Conservation (phyloP, 768 basidiomycete genomes). For the Lentinula guzmanii region DNA sequence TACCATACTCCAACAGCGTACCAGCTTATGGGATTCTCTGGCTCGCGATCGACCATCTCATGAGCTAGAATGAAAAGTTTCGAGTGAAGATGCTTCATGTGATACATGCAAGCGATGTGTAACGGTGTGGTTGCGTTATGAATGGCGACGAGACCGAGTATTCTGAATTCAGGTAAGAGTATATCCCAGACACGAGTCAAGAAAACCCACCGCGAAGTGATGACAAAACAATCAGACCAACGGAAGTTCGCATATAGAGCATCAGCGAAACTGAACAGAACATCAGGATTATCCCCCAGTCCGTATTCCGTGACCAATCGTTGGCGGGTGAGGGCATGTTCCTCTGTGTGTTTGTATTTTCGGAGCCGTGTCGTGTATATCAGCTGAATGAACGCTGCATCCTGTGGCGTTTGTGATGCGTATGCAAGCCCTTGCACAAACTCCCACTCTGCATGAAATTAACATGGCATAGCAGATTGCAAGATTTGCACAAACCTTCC, state of each 20-base stretch:
- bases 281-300: conserved; percentile 88
- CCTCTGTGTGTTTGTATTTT: conserved; percentile 80
- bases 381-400: conserved; percentile 86
- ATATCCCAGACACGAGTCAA: not conserved
- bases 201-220: conserved; percentile 66
- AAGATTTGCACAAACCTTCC: conserved; percentile 61
- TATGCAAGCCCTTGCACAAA: conserved; percentile 86
- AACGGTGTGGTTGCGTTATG: conserved; percentile 89
- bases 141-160: conserved; percentile 75
- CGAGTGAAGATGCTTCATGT: conserved; percentile 85
- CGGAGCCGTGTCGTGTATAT: conserved; percentile 90
- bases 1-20: conserved; percentile 99
- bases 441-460: conserved; percentile 74
- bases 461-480: not conserved
- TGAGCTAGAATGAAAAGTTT: conserved; percentile 95
- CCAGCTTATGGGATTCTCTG: conserved; percentile 92
- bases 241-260: conserved; percentile 82
- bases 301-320: conserved; percentile 80
- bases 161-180: conserved; percentile 40
- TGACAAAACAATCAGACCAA: conserved; percentile 90
- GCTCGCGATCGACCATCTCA: conserved; percentile 91
- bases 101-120: conserved; percentile 98
- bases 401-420: conserved; percentile 75
- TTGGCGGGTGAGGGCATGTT: conserved; percentile 75
- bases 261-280: conserved; percentile 87